These are phyloP conservation scores for Beauveria medogensis DNA, from an alignment of 2,329 filamentous ascomycete genomes.

Conservation along the genomic window DNA sequence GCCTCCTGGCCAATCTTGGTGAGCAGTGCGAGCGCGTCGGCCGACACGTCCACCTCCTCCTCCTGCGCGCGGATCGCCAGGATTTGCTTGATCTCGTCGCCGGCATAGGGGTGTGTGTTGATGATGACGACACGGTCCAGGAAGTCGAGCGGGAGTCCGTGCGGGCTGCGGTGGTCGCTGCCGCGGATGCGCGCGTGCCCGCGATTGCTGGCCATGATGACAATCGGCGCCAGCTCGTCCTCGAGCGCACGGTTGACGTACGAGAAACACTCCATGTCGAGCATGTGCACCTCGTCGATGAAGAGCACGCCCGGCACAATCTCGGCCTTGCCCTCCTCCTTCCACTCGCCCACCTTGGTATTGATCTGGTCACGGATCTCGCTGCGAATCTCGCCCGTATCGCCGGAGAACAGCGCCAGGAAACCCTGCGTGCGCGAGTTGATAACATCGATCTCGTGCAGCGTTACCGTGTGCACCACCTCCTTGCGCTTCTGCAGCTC, in stretches of 20 bases:
- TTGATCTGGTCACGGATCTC: slow-evolving; percentile 99
- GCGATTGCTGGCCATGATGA: slow-evolving; percentile 98
- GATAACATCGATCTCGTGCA: slow-evolving; percentile 99
- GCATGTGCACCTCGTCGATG: slow-evolving; percentile 99
- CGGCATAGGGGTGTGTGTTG: slow-evolving; percentile 76
- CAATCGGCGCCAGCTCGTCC: slow-evolving; percentile 87
- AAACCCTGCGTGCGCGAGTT: slow-evolving; percentile 99
- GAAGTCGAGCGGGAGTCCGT: slow-evolving; percentile 91
- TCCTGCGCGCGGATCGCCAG: slow-evolving; percentile 87
- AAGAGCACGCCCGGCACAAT: slow-evolving; percentile 96
- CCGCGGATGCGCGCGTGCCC: slow-evolving; percentile 87
- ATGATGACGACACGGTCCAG: slow-evolving; percentile 94
- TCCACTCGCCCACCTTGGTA: slow-evolving; percentile 98
- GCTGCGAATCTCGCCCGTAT: slow-evolving; percentile 94
- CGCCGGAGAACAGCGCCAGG: slow-evolving; percentile 90
- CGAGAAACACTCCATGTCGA: slow-evolving; percentile 98
- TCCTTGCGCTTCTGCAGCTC: slow-evolving; percentile 97
- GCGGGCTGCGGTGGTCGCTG: slow-evolving; percentile 86
- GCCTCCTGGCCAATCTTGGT: slow-evolving; percentile 94
- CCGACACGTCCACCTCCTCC: slow-evolving; percentile 86
- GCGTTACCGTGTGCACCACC: slow-evolving; percentile 89
- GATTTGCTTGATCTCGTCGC: slow-evolving; percentile 87
- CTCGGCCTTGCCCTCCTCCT: slow-evolving; percentile 97
- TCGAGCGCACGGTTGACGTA: slow-evolving; percentile 97
- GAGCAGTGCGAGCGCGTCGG: slow-evolving; percentile 83